Percentiles rank a stretch among this genome's conserved stretches.
These are phyloP conservation scores for Phaeoacremonium minimum DNA, from an alignment of 2,329 filamentous ascomycete species.

Conservation along the genomic window DNA sequence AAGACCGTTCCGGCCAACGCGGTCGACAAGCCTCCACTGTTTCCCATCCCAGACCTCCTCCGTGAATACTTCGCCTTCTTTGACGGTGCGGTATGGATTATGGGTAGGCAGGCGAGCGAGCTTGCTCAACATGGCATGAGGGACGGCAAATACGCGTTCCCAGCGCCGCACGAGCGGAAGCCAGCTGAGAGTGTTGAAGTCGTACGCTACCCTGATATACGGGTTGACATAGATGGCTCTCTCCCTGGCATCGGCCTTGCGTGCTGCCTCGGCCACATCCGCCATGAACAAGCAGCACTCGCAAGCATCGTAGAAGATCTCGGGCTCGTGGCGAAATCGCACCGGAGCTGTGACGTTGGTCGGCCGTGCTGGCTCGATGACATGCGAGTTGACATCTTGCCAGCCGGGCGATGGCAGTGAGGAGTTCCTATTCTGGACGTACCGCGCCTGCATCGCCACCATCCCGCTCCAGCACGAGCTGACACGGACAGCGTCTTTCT, in stretches of 20 bases:
- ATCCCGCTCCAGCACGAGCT: conserved; percentile 71
- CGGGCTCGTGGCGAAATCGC: conserved; percentile 54
- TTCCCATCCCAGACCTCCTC: conserved; percentile 45
- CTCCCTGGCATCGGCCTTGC: conserved; percentile 29
- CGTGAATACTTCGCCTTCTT: conserved; percentile 48
- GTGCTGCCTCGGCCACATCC: conserved; percentile 36
- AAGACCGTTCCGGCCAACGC: conserved; percentile 43
- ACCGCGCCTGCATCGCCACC: conserved; percentile 60
- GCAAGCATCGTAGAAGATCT: conserved; percentile 58
- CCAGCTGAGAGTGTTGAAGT: conserved; percentile 50
- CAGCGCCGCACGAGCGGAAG: conserved; percentile 57
- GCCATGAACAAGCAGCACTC: conserved; percentile 59
- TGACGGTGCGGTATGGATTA: conserved; percentile 58
- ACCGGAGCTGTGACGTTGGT: conserved; percentile 30
- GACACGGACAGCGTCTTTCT: conserved; percentile 62
- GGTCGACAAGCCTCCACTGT: conserved; percentile 34
- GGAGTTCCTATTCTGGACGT: conserved; percentile 42
- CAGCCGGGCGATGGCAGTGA: conserved; percentile 26
- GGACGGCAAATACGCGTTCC: conserved; percentile 58
- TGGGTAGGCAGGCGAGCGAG: conserved; percentile 51
- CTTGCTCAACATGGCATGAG: conserved; percentile 55
- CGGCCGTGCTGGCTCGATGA: conserved; percentile 27
- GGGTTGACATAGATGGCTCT: conserved; percentile 71
- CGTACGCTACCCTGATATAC: conserved; percentile 68
- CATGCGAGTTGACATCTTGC: conserved; percentile 23